Percentiles rank a stretch among this genome's conserved stretches.
phyloP scores from a whole-genome alignment of 2,329 filamentous ascomycete species.

The Endoconidiophora laricicola region DNA sequence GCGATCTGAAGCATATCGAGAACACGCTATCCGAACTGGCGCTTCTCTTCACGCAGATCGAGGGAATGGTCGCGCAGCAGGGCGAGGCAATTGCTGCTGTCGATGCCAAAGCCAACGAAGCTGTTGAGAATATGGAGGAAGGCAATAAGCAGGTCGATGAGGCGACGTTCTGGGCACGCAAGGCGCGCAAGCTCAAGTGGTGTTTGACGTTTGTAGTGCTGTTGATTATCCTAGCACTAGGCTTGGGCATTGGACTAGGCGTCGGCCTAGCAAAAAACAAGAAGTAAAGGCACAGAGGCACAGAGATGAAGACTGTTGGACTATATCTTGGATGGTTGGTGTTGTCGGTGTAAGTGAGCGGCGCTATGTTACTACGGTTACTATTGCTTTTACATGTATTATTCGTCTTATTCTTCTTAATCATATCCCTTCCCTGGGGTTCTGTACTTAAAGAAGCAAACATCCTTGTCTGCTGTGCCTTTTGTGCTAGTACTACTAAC shows the following conservation, averaged over 20 bases:
- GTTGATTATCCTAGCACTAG: constrained; percentile 40
- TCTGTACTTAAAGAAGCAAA: no score
- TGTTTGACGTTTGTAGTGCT: constrained; percentile 42
- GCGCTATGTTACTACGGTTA: neutral
- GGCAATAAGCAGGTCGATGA: constrained; percentile 41
- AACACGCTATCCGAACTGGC: constrained; percentile 55
- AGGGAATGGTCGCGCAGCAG: constrained; percentile 57
- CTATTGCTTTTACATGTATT: no score
- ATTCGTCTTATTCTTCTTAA: no score
- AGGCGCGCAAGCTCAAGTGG: constrained; percentile 65
- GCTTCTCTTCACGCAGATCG: constrained; percentile 56
- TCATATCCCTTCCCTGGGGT: no score
- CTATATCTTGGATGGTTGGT: neutral
- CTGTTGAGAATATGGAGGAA: constrained; percentile 48
- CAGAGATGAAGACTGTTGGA: neutral
- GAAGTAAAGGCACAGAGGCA: neutral
- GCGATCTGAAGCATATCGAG: constrained; percentile 69
- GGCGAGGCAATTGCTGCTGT: constrained; percentile 44
- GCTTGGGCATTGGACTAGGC: constrained; percentile 37
- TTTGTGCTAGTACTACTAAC: no score
- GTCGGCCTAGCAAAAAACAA: constrained; percentile 21
- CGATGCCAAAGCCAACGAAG: constrained; percentile 49
- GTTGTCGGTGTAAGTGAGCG: neutral
- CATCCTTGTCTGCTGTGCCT: no score
- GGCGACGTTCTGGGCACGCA: constrained; percentile 49